Evolutionary conservation across 805 yeast species (phyloP).

Genomic region (Metschnikowia corniflorae): DNA sequence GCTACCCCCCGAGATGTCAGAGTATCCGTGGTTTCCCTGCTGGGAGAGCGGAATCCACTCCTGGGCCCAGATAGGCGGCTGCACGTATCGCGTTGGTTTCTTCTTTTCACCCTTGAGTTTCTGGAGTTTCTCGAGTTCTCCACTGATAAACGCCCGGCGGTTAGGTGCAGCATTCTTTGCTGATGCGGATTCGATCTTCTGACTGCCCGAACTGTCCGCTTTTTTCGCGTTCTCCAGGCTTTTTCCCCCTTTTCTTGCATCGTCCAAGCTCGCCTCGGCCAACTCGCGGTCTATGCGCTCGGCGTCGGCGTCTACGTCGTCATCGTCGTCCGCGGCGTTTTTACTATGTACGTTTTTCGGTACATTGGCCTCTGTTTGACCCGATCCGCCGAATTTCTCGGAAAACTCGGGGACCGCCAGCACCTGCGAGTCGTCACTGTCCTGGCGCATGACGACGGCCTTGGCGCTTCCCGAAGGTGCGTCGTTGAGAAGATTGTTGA

Average conservation of each 20-base stretch:
- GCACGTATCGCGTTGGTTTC: conserved; percentile 60
- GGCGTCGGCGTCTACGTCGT: conserved; percentile 10
- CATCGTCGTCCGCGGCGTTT: conserved; percentile 4
- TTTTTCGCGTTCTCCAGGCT: background rate
- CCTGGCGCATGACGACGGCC: background rate
- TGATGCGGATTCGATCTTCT: background rate
- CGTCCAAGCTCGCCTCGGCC: conserved; percentile 7
- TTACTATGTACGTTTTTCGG: background rate
- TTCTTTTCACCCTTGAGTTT: conserved; percentile 18
- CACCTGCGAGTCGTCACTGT: background rate
- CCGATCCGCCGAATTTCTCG: background rate
- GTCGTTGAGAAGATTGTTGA: conserved; percentile 18
- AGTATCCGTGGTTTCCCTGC: background rate
- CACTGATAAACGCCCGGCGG: conserved; percentile 1
- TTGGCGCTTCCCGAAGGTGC: conserved; percentile 8
- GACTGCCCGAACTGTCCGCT: background rate
- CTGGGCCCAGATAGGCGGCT: conserved; percentile 82
- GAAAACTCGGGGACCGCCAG: background rate
- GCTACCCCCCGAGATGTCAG: background rate
- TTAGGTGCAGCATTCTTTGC: background rate
- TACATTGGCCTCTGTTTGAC: background rate
- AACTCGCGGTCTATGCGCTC: conserved; percentile 8
- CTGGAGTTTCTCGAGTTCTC: conserved; percentile 26
- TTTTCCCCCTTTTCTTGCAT: background rate
- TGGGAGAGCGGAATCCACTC: conserved; percentile 45